Base-by-base conservation (phyloP, 192 early-diverging fungal species). In the Physocladia obscura region DNA sequence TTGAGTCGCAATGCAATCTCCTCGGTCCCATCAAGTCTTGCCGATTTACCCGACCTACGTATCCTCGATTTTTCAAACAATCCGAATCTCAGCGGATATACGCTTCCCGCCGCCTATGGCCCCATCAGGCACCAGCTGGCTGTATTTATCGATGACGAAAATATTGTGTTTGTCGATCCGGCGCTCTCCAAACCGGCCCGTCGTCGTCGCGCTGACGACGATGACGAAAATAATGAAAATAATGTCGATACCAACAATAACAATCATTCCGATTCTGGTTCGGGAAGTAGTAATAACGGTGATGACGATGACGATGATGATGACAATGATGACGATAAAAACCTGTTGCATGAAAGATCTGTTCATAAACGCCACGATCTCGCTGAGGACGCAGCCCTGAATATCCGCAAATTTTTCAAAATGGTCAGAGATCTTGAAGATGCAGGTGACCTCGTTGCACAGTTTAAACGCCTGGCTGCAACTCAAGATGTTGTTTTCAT, bases 11-110 rank as follows among this genome's bases (percentile, higher is more conserved):
- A 82, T 70, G 17, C 64, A 24, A 67, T 82, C 62, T 24, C 71
- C 32, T 51, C 35, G 30, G 62, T 81, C 4, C 77, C 77, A 0
- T 30, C 40, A 1, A 57, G 21, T 26, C 44, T 82, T n/a, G 50
- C 74, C 24, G 77, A 79, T 4, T 44, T 82, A 19, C 35, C 29
- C 8, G 73, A 77, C 39, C 73, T 82, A 17, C 72, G 76, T n/a
- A 37, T 82, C 36, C 73, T 82, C 34, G 80, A 82, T 57, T 49
- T 82, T n/a, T 71, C 70, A 24, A 55, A 60, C 32, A 82, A 82
- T 63, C 22, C 58, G 49, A 75, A 54, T 21, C 56, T 81, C 27
- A 29, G 35, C 1, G 67, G 69, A 29, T 24, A 5, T 13, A 6
- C 37, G 4, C 22, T 77, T 6, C 76, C 77, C 0, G 11, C 80